These are phyloP conservation scores for Dioscorea dumetorum DNA, from an alignment of 106 monocot genomes.

Conservation along the genomic window DNA sequence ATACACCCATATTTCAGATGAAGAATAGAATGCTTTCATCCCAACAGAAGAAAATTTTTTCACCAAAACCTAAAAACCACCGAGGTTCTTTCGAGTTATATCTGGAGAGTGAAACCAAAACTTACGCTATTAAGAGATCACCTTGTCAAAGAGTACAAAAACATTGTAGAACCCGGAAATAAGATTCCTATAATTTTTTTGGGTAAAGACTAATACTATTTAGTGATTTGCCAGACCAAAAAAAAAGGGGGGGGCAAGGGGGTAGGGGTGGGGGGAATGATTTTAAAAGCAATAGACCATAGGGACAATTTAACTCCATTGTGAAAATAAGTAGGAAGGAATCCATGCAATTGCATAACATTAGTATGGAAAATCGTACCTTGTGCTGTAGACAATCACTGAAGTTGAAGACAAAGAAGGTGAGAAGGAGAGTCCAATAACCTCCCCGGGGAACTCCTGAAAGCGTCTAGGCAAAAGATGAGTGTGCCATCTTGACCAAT, in stretches of 20 bases:
- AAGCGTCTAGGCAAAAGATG: conserved; percentile 68
- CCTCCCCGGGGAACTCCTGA: conserved; percentile 93
- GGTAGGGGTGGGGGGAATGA: too few species aligned
- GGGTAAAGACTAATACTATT: too few species aligned
- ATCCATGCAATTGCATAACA: too few species aligned
- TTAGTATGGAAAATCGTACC: conserved; percentile 26
- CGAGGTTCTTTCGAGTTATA: not conserved
- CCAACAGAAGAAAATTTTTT: conserved; percentile 4
- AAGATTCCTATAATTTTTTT: too few species aligned
- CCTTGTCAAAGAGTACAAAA: not conserved
- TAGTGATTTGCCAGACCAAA: too few species aligned
- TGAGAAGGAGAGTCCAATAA: conserved; percentile 81
- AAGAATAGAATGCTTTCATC: too few species aligned
- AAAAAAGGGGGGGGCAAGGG: too few species aligned
- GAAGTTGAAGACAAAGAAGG: conserved; percentile 56
- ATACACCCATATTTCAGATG: conserved; percentile 23
- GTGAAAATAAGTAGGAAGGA: too few species aligned
- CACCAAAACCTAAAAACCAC: not conserved
- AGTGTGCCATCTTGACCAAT: conserved; percentile 74
- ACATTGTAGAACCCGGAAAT: not conserved
- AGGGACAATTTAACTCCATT: too few species aligned
- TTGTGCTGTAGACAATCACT: conserved; percentile 83
- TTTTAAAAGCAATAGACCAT: too few species aligned
- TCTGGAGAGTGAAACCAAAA: not conserved
- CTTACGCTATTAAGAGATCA: not conserved